Conservation (phyloP, 2,329 filamentous ascomycete genomes). For the Colletotrichum trifolii region DNA sequence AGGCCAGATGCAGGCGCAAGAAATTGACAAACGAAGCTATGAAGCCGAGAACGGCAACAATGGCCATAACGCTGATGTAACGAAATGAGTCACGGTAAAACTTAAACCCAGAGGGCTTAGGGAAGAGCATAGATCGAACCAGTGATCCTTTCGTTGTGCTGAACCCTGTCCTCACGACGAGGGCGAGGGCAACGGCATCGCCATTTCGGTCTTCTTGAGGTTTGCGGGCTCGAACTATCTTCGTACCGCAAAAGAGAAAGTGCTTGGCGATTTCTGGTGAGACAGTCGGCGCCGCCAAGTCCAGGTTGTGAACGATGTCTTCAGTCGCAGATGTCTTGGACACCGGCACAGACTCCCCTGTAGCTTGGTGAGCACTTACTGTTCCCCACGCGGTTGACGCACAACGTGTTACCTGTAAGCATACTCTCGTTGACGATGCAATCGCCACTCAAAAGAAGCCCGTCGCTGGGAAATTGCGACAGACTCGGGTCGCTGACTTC, state of each 20-base stretch:
- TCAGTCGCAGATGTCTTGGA: constrained; percentile 89
- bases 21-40: constrained; percentile 94
- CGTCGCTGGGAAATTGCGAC: constrained; percentile 90
- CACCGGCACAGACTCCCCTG: constrained; percentile 93
- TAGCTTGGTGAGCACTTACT: constrained; percentile 10
- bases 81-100: constrained; percentile 98
- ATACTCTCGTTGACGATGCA: constrained; percentile 99
- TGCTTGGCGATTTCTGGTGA: constrained; percentile 86
- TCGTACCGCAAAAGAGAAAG: constrained; percentile 94
- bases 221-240: constrained; percentile 88
- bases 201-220: constrained; percentile 88
- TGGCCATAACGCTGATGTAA: constrained; percentile 96
- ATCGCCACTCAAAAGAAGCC: constrained; percentile 89
- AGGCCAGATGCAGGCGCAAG: constrained; percentile 81
- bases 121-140: constrained; percentile 97
- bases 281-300: constrained; percentile 84
- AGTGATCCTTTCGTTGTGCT: constrained; percentile 97
- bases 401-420: constrained; percentile 72
- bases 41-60: constrained; percentile 88
- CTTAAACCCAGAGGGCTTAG: constrained; percentile 97
- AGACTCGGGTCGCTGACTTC: constrained; percentile 95
- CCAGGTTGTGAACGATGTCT: constrained; percentile 78
- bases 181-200: constrained; percentile 89
- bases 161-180: constrained; percentile 94
- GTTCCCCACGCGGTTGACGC: background rate